Evolutionary conservation across 768 basidiomycete species (phyloP).

Genomic region (Rhodosporidiobolus sp.): DNA sequence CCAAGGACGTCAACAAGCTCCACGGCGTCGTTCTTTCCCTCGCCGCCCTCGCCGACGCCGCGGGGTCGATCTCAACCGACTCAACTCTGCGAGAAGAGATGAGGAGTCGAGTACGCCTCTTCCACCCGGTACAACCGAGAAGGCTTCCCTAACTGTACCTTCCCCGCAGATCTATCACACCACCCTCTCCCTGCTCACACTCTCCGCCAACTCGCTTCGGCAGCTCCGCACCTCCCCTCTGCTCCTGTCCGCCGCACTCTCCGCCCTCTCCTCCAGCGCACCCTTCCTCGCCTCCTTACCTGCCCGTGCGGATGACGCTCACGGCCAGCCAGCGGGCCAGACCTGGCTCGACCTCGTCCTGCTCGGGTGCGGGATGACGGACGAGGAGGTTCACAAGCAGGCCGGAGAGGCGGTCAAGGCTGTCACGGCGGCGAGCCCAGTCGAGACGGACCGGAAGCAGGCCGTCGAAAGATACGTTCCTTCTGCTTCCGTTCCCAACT

Average conservation of each 20-base stretch:
- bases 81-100: constrained; percentile 46
- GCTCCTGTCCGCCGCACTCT: constrained; percentile 22
- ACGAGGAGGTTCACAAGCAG: constrained; percentile 50
- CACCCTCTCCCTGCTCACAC: constrained; percentile 34
- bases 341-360: constrained; percentile 62
- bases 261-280: constrained; percentile 43
- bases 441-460: background rate
- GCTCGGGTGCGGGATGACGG: constrained; percentile 61
- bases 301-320: rapidly evolving
- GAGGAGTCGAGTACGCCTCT: constrained; percentile 42
- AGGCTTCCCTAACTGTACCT: background rate
- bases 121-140: constrained; percentile 11
- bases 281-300: constrained; percentile 57
- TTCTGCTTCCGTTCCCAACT: constrained; percentile 47
- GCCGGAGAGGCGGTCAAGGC: constrained; percentile 17
- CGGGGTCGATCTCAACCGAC: constrained; percentile 42
- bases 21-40: constrained; percentile 79
- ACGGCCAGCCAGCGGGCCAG: background rate
- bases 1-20: constrained; percentile 67
- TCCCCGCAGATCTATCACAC: constrained; percentile 60
- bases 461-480: constrained; percentile 64
- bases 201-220: constrained; percentile 51
- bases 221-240: constrained; percentile 59
- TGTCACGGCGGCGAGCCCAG: background rate
- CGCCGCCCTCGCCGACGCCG: constrained; percentile 67